Base-by-base conservation (phyloP, 805 yeast species). In the Saccharomycopsis malanga region DNA sequence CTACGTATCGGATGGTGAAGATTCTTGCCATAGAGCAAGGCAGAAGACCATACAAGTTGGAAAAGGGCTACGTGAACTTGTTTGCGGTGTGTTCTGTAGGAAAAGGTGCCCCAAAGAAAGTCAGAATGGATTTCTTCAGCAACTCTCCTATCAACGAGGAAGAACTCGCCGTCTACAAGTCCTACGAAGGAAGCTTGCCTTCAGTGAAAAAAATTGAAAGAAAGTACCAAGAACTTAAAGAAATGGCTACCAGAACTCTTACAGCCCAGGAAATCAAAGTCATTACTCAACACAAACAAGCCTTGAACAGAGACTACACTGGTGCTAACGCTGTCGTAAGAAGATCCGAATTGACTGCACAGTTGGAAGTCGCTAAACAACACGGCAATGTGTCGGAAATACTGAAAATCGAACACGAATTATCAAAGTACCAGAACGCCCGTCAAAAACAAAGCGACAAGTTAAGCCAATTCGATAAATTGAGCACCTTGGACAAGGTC, bases 61-160 rank as follows among this genome's bases (percentile, higher is more conserved):
- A 74, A 46, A 68, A 67, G 49, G 67, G 74, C 41, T 68, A 66
- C 24, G 78, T 79, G 2, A 76, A 77, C 54, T 71, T 71, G 57
- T 79, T 76, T 54, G 70, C 91, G 54, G 70, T 77, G 45, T 91
- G 87, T 12, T 74, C 89, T n/a, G 95, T 87, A 61, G 96, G 95
- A 43, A 72, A 73, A 43, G 77, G 81, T 34, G 78, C 74, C 54
- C 79, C 80, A 53, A 84, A 83, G 56, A 76, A 74, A 39, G 80
- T 89, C 54, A 91, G 86, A 37, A 78, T 93, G 73, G 77, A 77
- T 37, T 79, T 77, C 43, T 80, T 93, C 58, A 82, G 94, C 40
- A 96, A 93, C 66, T 77, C 82, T 2, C 75, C 80, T 6, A 73
- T 89, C 43, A 71, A 83, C 1, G 70, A 68, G 32, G 81, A 76